Percentiles rank a stretch among this genome's conserved stretches.
These are phyloP conservation scores for Poa pratensis DNA, from an alignment of 176 grass and related monocot species.

Conservation along the genomic window DNA sequence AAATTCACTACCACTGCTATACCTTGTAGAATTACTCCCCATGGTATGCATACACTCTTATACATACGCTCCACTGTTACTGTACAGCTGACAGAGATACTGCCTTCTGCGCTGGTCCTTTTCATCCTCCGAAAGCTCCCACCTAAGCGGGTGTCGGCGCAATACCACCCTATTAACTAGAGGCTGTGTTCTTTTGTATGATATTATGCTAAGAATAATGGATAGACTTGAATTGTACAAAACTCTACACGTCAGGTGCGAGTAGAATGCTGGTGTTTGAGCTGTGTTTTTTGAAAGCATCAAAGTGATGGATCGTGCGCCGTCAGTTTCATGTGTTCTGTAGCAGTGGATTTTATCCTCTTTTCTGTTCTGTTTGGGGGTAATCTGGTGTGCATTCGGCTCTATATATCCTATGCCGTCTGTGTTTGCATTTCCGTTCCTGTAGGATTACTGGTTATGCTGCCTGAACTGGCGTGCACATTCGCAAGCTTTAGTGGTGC, in stretches of 20 bases:
- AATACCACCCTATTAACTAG: slow-evolving; percentile 92
- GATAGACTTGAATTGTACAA: slow-evolving; percentile 23
- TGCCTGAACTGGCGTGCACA: neutral
- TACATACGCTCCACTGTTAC: slow-evolving; percentile 9
- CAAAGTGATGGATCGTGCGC: slow-evolving; percentile 5
- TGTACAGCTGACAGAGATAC: slow-evolving; percentile 81
- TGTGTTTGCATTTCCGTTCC: slow-evolving; percentile 1
- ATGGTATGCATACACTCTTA: slow-evolving; percentile 1
- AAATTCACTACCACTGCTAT: neutral
- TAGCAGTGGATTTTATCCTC: neutral
- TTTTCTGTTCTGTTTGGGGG: neutral
- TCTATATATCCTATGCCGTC: neutral
- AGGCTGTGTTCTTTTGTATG: neutral
- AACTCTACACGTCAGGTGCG: slow-evolving; percentile 20
- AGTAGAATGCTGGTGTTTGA: slow-evolving; percentile 34
- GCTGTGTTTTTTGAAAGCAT: slow-evolving; percentile 33
- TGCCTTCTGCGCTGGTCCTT: slow-evolving; percentile 90
- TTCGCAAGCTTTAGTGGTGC: neutral
- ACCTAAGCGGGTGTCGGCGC: slow-evolving; percentile 77
- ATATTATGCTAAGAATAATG: slow-evolving; percentile 31
- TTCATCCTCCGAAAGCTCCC: slow-evolving; percentile 95
- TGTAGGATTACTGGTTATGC: neutral
- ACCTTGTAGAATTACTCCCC: neutral
- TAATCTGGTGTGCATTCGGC: neutral
- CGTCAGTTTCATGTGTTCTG: slow-evolving; percentile 5